These are phyloP conservation scores for Filosporella fistucella DNA, from an alignment of 495 filamentous ascomycete genomes.

Conservation along the genomic window DNA sequence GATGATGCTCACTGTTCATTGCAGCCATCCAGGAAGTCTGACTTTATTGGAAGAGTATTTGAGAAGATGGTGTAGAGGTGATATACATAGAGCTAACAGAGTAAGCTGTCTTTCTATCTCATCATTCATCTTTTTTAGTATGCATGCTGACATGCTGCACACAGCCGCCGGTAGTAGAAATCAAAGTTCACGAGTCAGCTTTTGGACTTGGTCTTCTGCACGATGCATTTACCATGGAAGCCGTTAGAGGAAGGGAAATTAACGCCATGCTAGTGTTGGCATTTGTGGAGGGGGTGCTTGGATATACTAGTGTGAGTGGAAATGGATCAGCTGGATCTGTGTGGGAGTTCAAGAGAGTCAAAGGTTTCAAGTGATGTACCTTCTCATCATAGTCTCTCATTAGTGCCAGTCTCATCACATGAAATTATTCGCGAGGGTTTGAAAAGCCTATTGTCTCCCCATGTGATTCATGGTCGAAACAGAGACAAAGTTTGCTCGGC, in stretches of 20 bases:
- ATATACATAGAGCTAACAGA: slow-evolving; percentile 3
- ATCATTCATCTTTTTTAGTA: neutral
- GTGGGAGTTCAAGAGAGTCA: slow-evolving; percentile 20
- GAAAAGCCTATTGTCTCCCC: too few relatives aligned
- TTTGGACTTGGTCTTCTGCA: slow-evolving; percentile 18
- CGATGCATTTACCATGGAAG: slow-evolving; percentile 15
- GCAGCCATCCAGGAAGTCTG: slow-evolving; percentile 15
- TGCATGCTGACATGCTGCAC: neutral
- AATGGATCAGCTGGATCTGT: slow-evolving; percentile 14
- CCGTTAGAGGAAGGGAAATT: slow-evolving; percentile 12
- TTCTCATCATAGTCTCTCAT: too few relatives aligned
- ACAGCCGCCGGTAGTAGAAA: slow-evolving; percentile 16
- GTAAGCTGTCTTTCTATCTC: slow-evolving; percentile 1
- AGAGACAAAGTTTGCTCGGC: too few relatives aligned
- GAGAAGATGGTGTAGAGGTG: slow-evolving; percentile 15
- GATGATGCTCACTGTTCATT: slow-evolving; percentile 7
- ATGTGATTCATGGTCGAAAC: too few relatives aligned
- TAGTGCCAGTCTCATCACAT: too few relatives aligned
- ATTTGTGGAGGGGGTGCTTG: slow-evolving; percentile 16
- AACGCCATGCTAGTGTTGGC: slow-evolving; percentile 14
- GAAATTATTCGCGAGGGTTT: too few relatives aligned
- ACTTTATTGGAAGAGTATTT: slow-evolving; percentile 13
- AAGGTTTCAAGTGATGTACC: slow-evolving; percentile 16
- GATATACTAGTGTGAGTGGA: slow-evolving; percentile 3
- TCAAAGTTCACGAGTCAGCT: slow-evolving; percentile 15